Conservation (phyloP, 2,329 filamentous ascomycete species). For the Elsinoe necatrix region DNA sequence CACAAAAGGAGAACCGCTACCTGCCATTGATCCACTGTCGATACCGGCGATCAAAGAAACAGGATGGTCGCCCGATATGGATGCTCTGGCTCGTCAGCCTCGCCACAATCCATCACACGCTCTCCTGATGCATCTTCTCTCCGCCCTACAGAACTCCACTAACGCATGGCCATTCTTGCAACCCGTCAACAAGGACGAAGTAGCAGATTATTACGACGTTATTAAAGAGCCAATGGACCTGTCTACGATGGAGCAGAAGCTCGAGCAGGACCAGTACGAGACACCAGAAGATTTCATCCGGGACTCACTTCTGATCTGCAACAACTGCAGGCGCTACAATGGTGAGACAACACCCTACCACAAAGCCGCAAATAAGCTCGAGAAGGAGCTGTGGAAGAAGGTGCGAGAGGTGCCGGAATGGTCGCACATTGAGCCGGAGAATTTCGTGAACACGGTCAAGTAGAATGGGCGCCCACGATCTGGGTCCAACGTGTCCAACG, state of each 20-base stretch:
- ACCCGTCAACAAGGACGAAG: slow-evolving; percentile 90
- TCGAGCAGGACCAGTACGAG: slow-evolving; percentile 85
- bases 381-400: slow-evolving; percentile 90
- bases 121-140: slow-evolving; percentile 82
- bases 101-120: slow-evolving; percentile 96
- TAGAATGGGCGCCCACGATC: neutral
- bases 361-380: slow-evolving; percentile 87
- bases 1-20: slow-evolving; percentile 42
- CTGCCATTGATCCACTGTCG: slow-evolving; percentile 71
- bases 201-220: slow-evolving; percentile 97
- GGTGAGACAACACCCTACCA: slow-evolving; percentile 91
- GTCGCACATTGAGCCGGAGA: slow-evolving; percentile 38
- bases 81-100: slow-evolving; percentile 87
- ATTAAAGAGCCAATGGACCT: slow-evolving; percentile 98
- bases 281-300: slow-evolving; percentile 87
- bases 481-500: neutral
- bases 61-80: slow-evolving; percentile 96
- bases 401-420: slow-evolving; percentile 90
- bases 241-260: slow-evolving; percentile 88
- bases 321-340: slow-evolving; percentile 94
- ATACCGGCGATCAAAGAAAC: slow-evolving; percentile 83
- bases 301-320: slow-evolving; percentile 81
- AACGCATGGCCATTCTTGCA: slow-evolving; percentile 91
- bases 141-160: slow-evolving; percentile 88
- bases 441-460: slow-evolving; percentile 21